Percentiles rank a stretch among this genome's conserved stretches.
Conservation (phyloP, 2,329 filamentous ascomycete genomes). For the Pseudocercospora ulei region DNA sequence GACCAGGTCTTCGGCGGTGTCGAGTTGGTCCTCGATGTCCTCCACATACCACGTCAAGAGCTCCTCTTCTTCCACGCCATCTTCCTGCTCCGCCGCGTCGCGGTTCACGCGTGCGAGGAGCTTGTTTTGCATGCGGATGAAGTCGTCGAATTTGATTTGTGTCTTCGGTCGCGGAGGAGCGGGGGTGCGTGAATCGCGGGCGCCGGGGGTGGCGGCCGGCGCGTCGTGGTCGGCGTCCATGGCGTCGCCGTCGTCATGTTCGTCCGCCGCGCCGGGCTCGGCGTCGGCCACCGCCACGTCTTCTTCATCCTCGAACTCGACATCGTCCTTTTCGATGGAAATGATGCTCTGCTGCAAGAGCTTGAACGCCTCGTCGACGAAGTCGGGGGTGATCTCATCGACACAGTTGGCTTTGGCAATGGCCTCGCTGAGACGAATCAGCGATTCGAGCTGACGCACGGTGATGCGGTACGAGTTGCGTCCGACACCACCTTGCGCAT, state of each 20-base stretch:
- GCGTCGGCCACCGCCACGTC: slow-evolving; percentile 44
- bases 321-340: slow-evolving; percentile 92
- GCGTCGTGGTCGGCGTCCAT: slow-evolving; percentile 41
- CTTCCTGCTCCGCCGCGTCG: slow-evolving; percentile 63
- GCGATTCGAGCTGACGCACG: slow-evolving; percentile 85
- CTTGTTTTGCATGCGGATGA: slow-evolving; percentile 78
- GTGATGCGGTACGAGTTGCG: slow-evolving; percentile 96
- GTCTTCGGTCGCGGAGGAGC: slow-evolving; percentile 52
- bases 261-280: slow-evolving; percentile 34
- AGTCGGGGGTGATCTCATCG: slow-evolving; percentile 70
- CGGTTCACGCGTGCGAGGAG: slow-evolving; percentile 75
- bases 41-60: slow-evolving; percentile 86
- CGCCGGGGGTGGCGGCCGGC: slow-evolving; percentile 34
- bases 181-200: slow-evolving; percentile 37
- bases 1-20: slow-evolving; percentile 71
- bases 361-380: slow-evolving; percentile 87
- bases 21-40: slow-evolving; percentile 73
- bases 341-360: slow-evolving; percentile 91
- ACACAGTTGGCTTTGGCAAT: slow-evolving; percentile 97
- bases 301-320: slow-evolving; percentile 79
- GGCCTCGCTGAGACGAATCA: slow-evolving; percentile 93
- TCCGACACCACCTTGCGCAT: slow-evolving; percentile 86
- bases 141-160: slow-evolving; percentile 92
- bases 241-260: slow-evolving; percentile 43
- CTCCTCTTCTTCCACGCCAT: slow-evolving; percentile 75